Conservation (phyloP, 192 early-diverging fungal genomes). For the Backusella liffmaniae region DNA sequence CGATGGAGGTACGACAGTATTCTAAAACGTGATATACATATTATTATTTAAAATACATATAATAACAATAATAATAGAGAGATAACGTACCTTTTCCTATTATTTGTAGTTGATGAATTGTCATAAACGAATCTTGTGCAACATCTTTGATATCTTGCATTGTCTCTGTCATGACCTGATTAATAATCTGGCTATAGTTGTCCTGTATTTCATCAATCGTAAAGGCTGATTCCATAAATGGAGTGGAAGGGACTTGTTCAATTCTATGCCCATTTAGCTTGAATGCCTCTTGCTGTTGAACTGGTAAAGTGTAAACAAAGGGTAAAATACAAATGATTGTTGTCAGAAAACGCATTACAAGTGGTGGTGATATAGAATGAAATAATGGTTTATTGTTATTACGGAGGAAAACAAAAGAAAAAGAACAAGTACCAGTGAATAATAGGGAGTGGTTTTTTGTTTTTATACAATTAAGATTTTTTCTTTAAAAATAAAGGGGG, state of each 20-base stretch:
- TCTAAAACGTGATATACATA: not conserved
- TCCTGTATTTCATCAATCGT: not conserved
- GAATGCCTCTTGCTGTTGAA: not conserved
- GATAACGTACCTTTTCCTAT: constrained; percentile 1
- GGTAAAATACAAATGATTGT: not conserved
- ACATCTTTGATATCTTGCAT: constrained; percentile 2
- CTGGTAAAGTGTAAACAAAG: not conserved
- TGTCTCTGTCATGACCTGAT: constrained; percentile 12
- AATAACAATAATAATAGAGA: not conserved
- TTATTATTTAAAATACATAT: not conserved
- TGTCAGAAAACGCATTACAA: not conserved
- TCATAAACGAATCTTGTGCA: not conserved
- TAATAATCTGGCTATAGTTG: constrained; percentile 13
- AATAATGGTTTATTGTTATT: not conserved
- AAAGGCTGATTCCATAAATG: not conserved
- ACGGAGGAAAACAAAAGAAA: not conserved
- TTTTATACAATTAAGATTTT: not conserved
- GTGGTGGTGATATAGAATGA: not conserved
- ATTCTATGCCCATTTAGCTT: not conserved
- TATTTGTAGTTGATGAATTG: constrained; percentile 6
- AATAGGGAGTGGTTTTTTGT: not conserved
- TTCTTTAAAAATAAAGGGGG: not conserved
- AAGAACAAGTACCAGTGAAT: not conserved
- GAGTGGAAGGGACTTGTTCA: not conserved
- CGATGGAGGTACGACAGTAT: not conserved